phyloP scores from a whole-genome alignment of 2,329 filamentous ascomycete genomes.

The Epichloe coenophiala region DNA sequence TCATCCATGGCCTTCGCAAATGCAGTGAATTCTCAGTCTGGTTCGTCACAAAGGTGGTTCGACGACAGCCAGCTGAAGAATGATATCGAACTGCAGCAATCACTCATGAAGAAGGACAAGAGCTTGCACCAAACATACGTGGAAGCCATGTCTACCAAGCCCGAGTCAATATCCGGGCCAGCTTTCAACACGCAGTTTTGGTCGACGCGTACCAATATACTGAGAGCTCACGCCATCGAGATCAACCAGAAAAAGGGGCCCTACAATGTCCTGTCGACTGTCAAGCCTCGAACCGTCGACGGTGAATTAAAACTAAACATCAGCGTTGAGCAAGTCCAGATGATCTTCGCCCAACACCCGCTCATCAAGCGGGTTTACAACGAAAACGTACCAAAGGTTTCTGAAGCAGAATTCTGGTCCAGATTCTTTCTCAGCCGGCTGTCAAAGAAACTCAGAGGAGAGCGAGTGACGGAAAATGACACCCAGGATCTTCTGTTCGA shows the following conservation, averaged over 20 bases:
- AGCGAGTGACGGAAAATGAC: conserved; percentile 70
- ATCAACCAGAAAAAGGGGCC: conserved; percentile 72
- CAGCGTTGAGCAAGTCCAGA: conserved; percentile 79
- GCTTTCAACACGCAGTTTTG: conserved; percentile 91
- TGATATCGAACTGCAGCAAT: conserved; percentile 75
- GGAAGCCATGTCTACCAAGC: conserved; percentile 71
- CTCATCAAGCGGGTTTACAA: conserved; percentile 84
- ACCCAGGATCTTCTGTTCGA: conserved; percentile 69
- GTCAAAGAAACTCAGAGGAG: conserved; percentile 82
- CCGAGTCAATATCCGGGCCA: conserved; percentile 63
- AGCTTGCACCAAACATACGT: conserved; percentile 72
- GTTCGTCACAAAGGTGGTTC: conserved; percentile 51
- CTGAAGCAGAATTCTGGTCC: conserved; percentile 77
- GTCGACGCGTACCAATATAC: conserved; percentile 72
- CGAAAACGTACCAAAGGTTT: conserved; percentile 74
- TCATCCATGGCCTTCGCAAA: conserved; percentile 68
- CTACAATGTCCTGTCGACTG: conserved; percentile 84
- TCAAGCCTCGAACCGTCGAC: conserved; percentile 50
- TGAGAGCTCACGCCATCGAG: conserved; percentile 85
- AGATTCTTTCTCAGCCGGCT: conserved; percentile 85
- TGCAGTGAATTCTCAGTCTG: conserved; percentile 42
- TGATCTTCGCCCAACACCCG: conserved; percentile 88
- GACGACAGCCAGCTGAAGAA: conserved; percentile 66
- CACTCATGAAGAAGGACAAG: conserved; percentile 69
- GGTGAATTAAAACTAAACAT: conserved; percentile 65